Evolutionary conservation across 1,139 yeast species (phyloP), one percentile per base, ranked within the genome.

Genomic region (Candida tropicalis): DNA sequence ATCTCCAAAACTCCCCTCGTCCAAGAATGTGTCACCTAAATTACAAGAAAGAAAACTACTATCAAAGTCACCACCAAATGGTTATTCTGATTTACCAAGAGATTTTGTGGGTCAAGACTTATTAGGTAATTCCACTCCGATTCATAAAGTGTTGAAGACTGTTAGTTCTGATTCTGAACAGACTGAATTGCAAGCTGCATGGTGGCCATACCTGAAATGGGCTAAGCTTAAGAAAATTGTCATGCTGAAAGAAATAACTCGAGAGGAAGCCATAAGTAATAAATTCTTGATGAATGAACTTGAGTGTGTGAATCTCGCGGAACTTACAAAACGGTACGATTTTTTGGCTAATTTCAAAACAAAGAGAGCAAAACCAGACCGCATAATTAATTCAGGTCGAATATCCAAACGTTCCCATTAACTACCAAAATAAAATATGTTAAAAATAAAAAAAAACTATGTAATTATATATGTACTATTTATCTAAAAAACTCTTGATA

Each of bases 401-500:
- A 18, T 24, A 11, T 22, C 26, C 5, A 40, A 27, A 16, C 39
- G 17, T 15, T 27, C 34, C 12, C 33, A 35, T 13, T 20, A 20
- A 20, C 8, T 20, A n/a, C n/a, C n/a, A n/a, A n/a, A n/a, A n/a
- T n/a, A n/a, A n/a, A 20, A 18, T 20, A 7, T 25, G 9, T 22
- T 24, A 13, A 7, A 17, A 26, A 8, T 15, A 35, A 34, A 16
- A 18, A 11, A 4, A 11, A 12, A 22, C 24, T 31, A 31, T 31
- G 23, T 31, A 31, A 18, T 31, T 31, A 9, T n/a, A 11, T 26
- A 20, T 31, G 26, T 18, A 45, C 29, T 40, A 34, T 33, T 32
- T 17, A 31, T 26, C 46, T 52, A 64, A 44, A 65, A 65, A 9
- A 65, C 64, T 45, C 63, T 63, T 2, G 75, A 68, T 46, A 73